phyloP scores from a whole-genome alignment of 192 early-diverging fungal genomes.

The Mortierella alpina region DNA sequence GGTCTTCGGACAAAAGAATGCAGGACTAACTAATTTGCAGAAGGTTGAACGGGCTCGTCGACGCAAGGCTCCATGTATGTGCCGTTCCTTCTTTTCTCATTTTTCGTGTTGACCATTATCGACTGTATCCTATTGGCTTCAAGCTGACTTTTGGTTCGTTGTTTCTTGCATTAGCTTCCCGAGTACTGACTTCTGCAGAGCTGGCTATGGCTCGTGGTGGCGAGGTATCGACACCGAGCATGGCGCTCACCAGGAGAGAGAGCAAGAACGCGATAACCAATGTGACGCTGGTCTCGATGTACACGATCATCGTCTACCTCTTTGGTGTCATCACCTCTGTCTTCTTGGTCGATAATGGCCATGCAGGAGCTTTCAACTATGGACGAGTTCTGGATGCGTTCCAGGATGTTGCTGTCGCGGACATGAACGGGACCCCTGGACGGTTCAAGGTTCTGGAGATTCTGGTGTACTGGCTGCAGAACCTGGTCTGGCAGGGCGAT shows the following conservation, averaged over 20 bases:
- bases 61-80: slow-evolving; percentile 36
- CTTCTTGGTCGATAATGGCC: slow-evolving; percentile 43
- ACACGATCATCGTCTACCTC: slow-evolving; percentile 46
- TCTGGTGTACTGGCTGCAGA: slow-evolving; percentile 49
- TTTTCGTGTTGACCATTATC: not conserved
- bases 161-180: slow-evolving; percentile 26
- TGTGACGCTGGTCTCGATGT: slow-evolving; percentile 45
- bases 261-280: slow-evolving; percentile 37
- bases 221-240: not conserved
- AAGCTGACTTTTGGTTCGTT: not conserved
- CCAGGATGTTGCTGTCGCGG: slow-evolving; percentile 12
- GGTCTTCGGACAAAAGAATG: slow-evolving; percentile 8
- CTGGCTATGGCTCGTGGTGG: not conserved
- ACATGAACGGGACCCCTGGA: slow-evolving; percentile 23
- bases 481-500: slow-evolving; percentile 47
- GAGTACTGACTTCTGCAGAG: slow-evolving; percentile 5
- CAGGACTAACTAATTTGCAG: slow-evolving; percentile 10
- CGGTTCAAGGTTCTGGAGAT: slow-evolving; percentile 49
- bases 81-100: not conserved
- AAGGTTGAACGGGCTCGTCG: slow-evolving; percentile 32
- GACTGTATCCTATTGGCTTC: not conserved
- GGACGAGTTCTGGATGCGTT: slow-evolving; percentile 37
- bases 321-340: slow-evolving; percentile 47
- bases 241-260: slow-evolving; percentile 27
- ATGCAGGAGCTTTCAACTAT: slow-evolving; percentile 29